Evolutionary conservation across 345 rosid genomes (phyloP).

Genomic region (Sisymbrium altissimum): DNA sequence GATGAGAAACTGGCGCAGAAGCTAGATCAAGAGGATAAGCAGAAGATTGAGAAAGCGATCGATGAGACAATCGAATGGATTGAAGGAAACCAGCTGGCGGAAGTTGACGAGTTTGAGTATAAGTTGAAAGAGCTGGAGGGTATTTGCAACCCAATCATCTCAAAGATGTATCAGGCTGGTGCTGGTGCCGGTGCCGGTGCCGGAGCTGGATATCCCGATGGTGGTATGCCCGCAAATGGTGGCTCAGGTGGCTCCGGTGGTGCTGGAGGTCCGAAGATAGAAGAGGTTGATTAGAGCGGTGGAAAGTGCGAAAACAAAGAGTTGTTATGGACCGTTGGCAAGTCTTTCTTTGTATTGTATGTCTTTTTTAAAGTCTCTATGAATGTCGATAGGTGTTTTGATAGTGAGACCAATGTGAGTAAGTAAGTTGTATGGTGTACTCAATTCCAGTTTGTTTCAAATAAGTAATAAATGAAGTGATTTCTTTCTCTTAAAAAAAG

Average conservation of each 20-base stretch:
- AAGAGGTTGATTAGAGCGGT: constrained; percentile 41
- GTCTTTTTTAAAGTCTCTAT: neutral
- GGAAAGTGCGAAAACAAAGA: neutral
- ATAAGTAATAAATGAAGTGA: neutral
- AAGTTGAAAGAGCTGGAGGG: constrained; percentile 47
- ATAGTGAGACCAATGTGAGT: neutral
- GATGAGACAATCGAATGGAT: constrained; percentile 45
- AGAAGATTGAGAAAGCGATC: constrained; percentile 38
- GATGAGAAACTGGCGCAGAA: constrained; percentile 42
- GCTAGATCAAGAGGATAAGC: constrained; percentile 34
- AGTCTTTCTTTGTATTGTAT: neutral
- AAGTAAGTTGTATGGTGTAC: constrained; percentile 3
- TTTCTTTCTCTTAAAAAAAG: no score
- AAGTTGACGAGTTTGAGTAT: constrained; percentile 44
- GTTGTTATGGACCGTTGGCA: neutral
- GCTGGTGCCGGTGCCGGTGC: constrained; percentile 17
- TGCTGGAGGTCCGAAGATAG: constrained; percentile 49
- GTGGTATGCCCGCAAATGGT: constrained; percentile 24
- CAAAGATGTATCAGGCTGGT: constrained; percentile 42
- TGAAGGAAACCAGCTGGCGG: constrained; percentile 44
- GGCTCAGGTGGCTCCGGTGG: constrained; percentile 2
- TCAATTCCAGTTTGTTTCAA: neutral
- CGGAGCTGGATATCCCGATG: constrained; percentile 3
- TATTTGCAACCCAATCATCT: constrained; percentile 41
- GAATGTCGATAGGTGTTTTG: neutral